Evolutionary conservation across 2,329 filamentous ascomycete species (phyloP), one percentile per base, ranked within the genome.

Genomic region (Emergomyces pasteurianus): DNA sequence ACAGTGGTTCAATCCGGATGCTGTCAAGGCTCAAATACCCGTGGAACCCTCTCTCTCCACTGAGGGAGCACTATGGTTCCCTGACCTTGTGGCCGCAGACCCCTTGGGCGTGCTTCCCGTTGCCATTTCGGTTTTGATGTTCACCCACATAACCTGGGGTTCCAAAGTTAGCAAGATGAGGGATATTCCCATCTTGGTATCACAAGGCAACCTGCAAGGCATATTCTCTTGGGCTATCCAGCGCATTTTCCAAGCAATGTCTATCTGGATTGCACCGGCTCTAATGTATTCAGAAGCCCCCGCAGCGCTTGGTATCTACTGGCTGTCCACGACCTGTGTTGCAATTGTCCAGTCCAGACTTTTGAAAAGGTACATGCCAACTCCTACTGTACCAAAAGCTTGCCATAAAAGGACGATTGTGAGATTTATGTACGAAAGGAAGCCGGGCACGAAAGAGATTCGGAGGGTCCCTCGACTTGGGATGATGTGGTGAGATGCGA

Each of bases 1-100:
- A 34, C 28, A 43, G 49, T 52, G 50, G 31, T 61, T 42, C 28
- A 28, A 58, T 40, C 38, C 52, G 26, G 38, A 50, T 36, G 43
- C 40, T 23, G 54, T 65, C 52, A 60, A 63, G 14, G 58, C 66
- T 28, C 58, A 70, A 43, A 62, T 74, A 28, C 66, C 67, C 3
- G 52, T 79, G 38, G 80, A 84, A 64, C 77, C 78, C 2, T 76
- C 78, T 4, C 71, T 86, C 18, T 76, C 78, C 5, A 76, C 69
- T 8, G 83, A 85, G 71, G 83, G 83, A n/a, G 76, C 79, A 2
- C 73, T 84, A 1, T 87, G 83, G 83, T 85, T 85, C 60, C 76
- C 79, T 0, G 77, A 86, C 67, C 76, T 87, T 16, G 72, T 82
- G 5, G 67, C 75, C 0, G 72, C 80, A 9, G 84, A 86, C 65